Base-by-base conservation (phyloP, 2,329 filamentous ascomycete genomes). In the Pseudocercospora fijiensis region DNA sequence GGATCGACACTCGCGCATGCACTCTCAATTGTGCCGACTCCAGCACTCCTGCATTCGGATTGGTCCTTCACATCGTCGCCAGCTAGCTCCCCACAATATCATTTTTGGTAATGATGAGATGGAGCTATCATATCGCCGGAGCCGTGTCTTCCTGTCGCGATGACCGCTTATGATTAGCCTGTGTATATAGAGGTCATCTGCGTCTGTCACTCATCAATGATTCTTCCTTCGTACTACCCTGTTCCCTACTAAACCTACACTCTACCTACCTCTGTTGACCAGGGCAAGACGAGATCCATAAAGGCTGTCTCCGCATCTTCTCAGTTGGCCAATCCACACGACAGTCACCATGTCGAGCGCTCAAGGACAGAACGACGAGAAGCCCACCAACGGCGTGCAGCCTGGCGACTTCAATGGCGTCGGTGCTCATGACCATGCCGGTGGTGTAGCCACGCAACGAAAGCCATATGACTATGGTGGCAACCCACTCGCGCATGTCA, bases 401-500 rank as follows among this genome's bases (percentile, higher is more conserved):
- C 37, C 37, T 41, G 37, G 37, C 37, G 37, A 41, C 37, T 41
- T 41, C 37, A 69, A 72, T 63, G 72, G 71, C 65, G 69, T 71
- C 64, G 67, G 69, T 62, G 66, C 72, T 27, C 63, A 76, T 63
- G 80, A 82, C 71, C 79, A 81, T 57, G 70, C 66, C 60, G 66
- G 33, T 26, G 64, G 51, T 16, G 62, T 64, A 16, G 61, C 75
- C 51, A 77, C 75, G 70, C 76, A 79, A 69, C 78, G 80, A 70
- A 76, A 74, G 66, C 80, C 79, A 1, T 82, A 82, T 71, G 80
- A 82, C 71, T 82, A 83, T 70, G 72, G 81, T 69, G 81, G 81
- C 66, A 83, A 83, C 72, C 81, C 81, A 45, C 78, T 83, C 28
- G 80, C 80, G n/a, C 80, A 82, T 67, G 71, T 79, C 70, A 77